Evolutionary conservation across 768 basidiomycete species (phyloP), one percentile per base, ranked within the genome.

Genomic region (Trametes maxima): DNA sequence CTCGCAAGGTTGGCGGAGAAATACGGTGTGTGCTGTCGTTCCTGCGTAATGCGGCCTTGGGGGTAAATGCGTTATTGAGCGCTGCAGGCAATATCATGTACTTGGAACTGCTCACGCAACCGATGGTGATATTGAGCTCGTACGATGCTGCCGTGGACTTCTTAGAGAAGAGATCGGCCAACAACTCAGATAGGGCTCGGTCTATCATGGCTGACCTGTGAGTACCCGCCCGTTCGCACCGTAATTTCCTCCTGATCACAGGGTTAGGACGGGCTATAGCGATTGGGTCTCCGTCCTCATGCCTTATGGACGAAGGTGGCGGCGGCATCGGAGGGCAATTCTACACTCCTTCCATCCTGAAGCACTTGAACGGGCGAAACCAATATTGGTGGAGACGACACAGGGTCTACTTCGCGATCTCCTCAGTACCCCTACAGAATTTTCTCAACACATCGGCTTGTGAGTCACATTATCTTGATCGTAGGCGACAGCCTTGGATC

Each of bases 121-220:
- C 82, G 3, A 79, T 92, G 43, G 76, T 92, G 33, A 85, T 92
- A 72, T 67, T 91, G 54, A 86, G 85, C 70, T 81, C 81, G 25
- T 79, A 80, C 12, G 79, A 87, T 39, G 85, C 80, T 0, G 81
- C 80, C 0, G 76, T 77, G 39, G 89, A 90, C 19, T 72, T 93
- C 55, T 74, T 93, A 64, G 90, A 92, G 57, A 88, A 83, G 68
- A 80, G 85, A 25, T 87, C 88, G 6, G 76, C 81, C 8, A 85
- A 90, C 36, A 92, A 91, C 70, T 86, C 89, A 8, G 90, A 91
- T 73, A 88, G 87, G 69, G 87, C 88, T 0, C 74, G 77, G 25
- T 75, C 90, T 24, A 77, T 88, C 46, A 91, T 92, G 90, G 77
- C 75, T 11, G 88, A 92, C 54, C 77, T 90, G 82, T 90, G 67